These are phyloP conservation scores for Phoenix roebelenii DNA, from an alignment of 176 grass and related monocot genomes.

Conservation along the genomic window DNA sequence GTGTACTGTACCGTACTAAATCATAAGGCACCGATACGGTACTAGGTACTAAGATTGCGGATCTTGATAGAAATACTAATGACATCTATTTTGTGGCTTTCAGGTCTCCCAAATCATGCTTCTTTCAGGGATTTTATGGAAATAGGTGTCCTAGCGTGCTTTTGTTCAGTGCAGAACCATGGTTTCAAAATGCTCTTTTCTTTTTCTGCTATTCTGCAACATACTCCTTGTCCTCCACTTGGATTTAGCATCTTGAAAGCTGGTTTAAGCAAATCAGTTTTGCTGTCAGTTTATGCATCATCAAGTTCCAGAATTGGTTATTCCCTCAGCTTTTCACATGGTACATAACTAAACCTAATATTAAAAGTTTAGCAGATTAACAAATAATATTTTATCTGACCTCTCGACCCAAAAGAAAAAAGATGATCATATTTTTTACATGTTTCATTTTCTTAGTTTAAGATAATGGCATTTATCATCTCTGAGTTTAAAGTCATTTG, in stretches of 20 bases:
- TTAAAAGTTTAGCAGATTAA: neutral
- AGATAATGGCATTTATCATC: no score
- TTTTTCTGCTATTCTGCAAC: constrained; percentile 73
- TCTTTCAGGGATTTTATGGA: constrained; percentile 60
- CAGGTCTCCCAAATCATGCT: constrained; percentile 65
- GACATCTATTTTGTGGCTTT: constrained; percentile 16
- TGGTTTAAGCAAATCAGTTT: constrained; percentile 88
- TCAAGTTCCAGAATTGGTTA: constrained; percentile 40
- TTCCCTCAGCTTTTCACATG: constrained; percentile 44
- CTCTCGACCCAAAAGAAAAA: no score
- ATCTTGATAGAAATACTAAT: neutral
- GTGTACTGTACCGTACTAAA: no score
- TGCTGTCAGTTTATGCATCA: constrained; percentile 84
- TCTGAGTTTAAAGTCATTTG: neutral
- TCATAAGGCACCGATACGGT: no score
- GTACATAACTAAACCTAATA: constrained; percentile 23
- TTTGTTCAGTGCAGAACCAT: constrained; percentile 93
- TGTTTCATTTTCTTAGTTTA: no score
- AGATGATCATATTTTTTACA: no score
- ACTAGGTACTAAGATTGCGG: no score
- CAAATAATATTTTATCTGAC: no score
- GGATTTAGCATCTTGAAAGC: constrained; percentile 89
- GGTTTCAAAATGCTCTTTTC: constrained; percentile 95
- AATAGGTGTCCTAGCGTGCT: constrained; percentile 80
- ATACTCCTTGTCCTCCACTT: constrained; percentile 83